Evolutionary conservation across 2,329 filamentous ascomycete genomes (phyloP).

Genomic region (Shiraia bambusicola): DNA sequence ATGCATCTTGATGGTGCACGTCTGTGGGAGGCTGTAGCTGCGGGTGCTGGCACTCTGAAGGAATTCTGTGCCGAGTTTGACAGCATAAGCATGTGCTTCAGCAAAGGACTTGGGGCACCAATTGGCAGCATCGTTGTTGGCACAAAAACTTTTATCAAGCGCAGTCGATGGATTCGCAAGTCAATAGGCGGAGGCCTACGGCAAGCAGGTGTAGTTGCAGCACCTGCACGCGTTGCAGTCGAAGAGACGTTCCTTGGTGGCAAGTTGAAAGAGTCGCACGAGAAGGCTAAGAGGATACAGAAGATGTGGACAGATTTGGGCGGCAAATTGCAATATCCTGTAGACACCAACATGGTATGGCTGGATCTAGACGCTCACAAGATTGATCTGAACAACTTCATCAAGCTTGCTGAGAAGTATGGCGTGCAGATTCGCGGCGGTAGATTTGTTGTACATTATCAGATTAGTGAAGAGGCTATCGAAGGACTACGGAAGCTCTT

Average conservation of each 20-base stretch:
- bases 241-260: slow-evolving; percentile 77
- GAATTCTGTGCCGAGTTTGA: slow-evolving; percentile 72
- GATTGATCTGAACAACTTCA: slow-evolving; percentile 55
- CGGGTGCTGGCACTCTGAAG: slow-evolving; percentile 65
- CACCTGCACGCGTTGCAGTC: slow-evolving; percentile 73
- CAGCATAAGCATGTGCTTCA: slow-evolving; percentile 75
- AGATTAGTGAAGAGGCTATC: slow-evolving; percentile 68
- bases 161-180: slow-evolving; percentile 76
- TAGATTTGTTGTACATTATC: slow-evolving; percentile 69
- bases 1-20: slow-evolving; percentile 79
- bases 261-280: slow-evolving; percentile 61
- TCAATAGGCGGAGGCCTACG: slow-evolving; percentile 76
- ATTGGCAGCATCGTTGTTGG: slow-evolving; percentile 74
- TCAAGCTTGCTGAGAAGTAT: slow-evolving; percentile 56
- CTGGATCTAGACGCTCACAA: slow-evolving; percentile 67
- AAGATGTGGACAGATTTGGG: slow-evolving; percentile 68
- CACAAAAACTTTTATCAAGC: slow-evolving; percentile 59
- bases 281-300: slow-evolving; percentile 62
- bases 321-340: slow-evolving; percentile 66
- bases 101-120: slow-evolving; percentile 79
- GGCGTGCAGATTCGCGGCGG: slow-evolving; percentile 60
- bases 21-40: slow-evolving; percentile 77
- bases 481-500: slow-evolving; percentile 39
- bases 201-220: slow-evolving; percentile 74
- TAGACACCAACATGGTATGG: slow-evolving; percentile 94